A percentile compares a stretch with the other conserved stretches of the same genome.
Conservation (phyloP, 148 eudicot genomes). For the Salicornia ramosissima region DNA sequence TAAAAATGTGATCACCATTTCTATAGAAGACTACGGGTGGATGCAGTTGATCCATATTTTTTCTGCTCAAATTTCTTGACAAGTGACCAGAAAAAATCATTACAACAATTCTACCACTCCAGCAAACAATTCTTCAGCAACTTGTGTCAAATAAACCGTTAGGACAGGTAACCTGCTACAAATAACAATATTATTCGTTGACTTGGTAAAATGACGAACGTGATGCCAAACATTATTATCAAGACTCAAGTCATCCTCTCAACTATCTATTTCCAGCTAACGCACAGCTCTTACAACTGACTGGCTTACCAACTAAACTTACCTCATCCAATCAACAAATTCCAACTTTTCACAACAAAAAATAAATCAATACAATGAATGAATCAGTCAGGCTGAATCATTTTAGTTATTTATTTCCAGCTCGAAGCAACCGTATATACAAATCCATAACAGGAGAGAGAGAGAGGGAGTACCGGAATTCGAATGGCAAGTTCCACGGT, state of each 20-base stretch:
- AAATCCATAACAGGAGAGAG: neutral
- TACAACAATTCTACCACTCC: slow-evolving; percentile 10
- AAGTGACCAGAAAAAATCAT: slow-evolving; percentile 13
- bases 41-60: slow-evolving; percentile 35
- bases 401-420: slow-evolving; percentile 32
- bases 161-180: slow-evolving; percentile 22
- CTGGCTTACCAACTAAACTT: slow-evolving; percentile 20
- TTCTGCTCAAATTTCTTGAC: slow-evolving; percentile 10
- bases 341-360: neutral
- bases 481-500: slow-evolving; percentile 73
- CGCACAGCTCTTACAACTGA: slow-evolving; percentile 20
- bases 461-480: slow-evolving; percentile 63
- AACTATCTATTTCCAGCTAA: slow-evolving; percentile 33
- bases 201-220: slow-evolving; percentile 24
- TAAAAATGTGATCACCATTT: slow-evolving; percentile 36
- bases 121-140: neutral
- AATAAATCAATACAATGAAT: neutral
- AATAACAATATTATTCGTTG: slow-evolving; percentile 11
- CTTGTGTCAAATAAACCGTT: slow-evolving; percentile 11
- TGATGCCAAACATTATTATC: slow-evolving; percentile 25
- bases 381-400: slow-evolving; percentile 26
- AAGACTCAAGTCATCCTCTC: slow-evolving; percentile 20
- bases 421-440: neutral
- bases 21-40: slow-evolving; percentile 32
- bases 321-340: slow-evolving; percentile 7